phyloP scores from a whole-genome alignment of 768 basidiomycete species.

The Clavaria fumosa region DNA sequence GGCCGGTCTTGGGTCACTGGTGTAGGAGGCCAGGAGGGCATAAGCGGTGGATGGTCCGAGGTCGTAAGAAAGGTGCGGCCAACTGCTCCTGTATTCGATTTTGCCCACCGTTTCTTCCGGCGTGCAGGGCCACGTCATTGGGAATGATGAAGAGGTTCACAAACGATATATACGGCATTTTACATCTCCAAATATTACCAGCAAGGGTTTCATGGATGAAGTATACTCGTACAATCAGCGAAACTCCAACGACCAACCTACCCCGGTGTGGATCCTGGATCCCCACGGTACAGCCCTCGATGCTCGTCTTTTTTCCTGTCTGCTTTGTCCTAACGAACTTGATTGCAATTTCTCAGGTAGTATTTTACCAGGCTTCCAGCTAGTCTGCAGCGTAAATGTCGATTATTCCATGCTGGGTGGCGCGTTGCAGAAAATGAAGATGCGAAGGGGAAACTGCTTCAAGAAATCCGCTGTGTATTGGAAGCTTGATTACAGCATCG shows the following conservation, averaged over 20 bases:
- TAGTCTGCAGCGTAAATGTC: conserved; percentile 1
- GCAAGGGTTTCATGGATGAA: background rate
- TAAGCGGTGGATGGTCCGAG: conserved; percentile 4
- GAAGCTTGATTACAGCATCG: conserved; percentile 1
- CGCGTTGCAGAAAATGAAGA: background rate
- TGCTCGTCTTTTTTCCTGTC: background rate
- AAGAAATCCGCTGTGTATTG: background rate
- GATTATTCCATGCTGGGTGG: background rate
- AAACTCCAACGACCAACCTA: background rate
- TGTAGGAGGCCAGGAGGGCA: background rate
- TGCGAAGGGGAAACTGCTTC: background rate
- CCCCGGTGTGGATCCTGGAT: conserved; percentile 1
- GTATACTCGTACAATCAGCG: conserved; percentile 4
- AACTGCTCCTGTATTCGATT: background rate
- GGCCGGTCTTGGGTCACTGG: conserved; percentile 1
- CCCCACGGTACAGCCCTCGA: background rate
- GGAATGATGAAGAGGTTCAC: background rate
- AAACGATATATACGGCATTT: background rate
- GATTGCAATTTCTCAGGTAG: background rate
- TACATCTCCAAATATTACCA: background rate
- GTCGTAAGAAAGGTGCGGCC: conserved; percentile 2
- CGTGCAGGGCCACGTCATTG: conserved; percentile 4
- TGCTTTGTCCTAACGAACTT: background rate
- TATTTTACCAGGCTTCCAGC: conserved; percentile 2
- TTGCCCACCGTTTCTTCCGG: background rate